Evolutionary conservation across 139 green algal genomes (phyloP), one percentile per base, ranked within the genome.

Genomic region (Parachlorella kessleri): DNA sequence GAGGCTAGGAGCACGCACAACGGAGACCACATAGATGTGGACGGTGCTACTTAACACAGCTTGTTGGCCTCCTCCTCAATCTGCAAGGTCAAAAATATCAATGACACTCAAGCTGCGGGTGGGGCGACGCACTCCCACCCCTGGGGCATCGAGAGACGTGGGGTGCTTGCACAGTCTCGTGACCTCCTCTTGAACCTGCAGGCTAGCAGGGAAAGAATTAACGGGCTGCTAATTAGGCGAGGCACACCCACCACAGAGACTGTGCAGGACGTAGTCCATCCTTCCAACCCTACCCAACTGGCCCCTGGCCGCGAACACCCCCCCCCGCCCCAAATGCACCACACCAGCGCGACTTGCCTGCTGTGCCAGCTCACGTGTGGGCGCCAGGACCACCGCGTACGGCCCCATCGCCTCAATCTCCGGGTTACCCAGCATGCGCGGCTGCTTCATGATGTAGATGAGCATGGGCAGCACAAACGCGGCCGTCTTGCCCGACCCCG

Each of bases 381-480:
- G 97, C 6, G 97, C 97, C 78, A 99, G 92, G 65, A 99, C 87
- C 35, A 99, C 88, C 3, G 95, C 91, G 74, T 99, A 99, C 3
- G 95, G 96, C 14, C 95, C 93, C 37, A 97, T 89, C 9, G 86
- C 86, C 71, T 92, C 93, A 21, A 94, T 81, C 48, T 92, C 90
- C 65, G 98, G 78, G 42, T 85, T 82, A 33, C 78, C 95, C 4
- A 87, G 94, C 96, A 99, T 98, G 26, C 83, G 78, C 24, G 95
- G 94, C 86, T 98, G 94, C 69, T 85, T 90, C 86, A 91, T 91
- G 33, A 33, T 98, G 90, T 99, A 99, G 18, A 82, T 75, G 42
- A 99, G 88, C 94, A 99, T 98, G 54, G 96, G 96, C 66, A 99
- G 86, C 63, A 98, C 93, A 82, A 99, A 99, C 6, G 97, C 97